Base-by-base conservation (phyloP, 1,139 yeast species). In the Wickerhamiella pararugosa region DNA sequence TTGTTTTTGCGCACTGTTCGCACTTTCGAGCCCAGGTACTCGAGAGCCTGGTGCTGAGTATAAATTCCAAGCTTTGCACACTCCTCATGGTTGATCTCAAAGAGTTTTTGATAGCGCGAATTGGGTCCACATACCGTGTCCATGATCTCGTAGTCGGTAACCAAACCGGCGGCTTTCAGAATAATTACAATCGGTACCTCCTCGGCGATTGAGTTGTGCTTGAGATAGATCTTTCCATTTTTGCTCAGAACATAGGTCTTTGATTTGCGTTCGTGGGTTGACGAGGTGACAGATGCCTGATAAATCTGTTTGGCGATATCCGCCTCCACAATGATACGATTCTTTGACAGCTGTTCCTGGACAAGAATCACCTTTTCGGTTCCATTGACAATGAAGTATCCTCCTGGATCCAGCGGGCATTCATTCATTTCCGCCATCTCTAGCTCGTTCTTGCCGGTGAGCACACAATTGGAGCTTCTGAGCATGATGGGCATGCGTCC, bases 401-500 rank as follows among this genome's bases (percentile, higher is more conserved):
- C 99, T 62, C 99, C 99, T 5, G 98, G 98, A 62, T 90, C 98
- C 42, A 90, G 67, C 0, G 99, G 99, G 62, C 99, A 92, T 61
- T 90, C 99, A 54, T 82, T 81, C 53, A 82, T 69, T 35, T 66
- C 65, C 1, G 98, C 96, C 97, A 92, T 90, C 53, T 75, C 79
- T 37, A 67, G 61, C 52, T 87, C 95, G 43, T 75, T 68, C 43
- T 81, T 76, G 25, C 86, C 93, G 51, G 76, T 76, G 48, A 90
- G 66, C 38, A 83, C 76, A 69, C 99, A 90, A 59, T 84, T 83
- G 58, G 84, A 82, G 30, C 94, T 81, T 55, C 97, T 71, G 53
- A 90, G 69, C 99, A 90, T 90, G 53, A 90, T 78, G 8, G 99
- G 99, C 96, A 90, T 90, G 55, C 94, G 73, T 34, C 98, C 99